These are phyloP conservation scores for Thalassiosira allenii DNA, from an alignment of 352 stramenopile genomes.

Conservation along the genomic window DNA sequence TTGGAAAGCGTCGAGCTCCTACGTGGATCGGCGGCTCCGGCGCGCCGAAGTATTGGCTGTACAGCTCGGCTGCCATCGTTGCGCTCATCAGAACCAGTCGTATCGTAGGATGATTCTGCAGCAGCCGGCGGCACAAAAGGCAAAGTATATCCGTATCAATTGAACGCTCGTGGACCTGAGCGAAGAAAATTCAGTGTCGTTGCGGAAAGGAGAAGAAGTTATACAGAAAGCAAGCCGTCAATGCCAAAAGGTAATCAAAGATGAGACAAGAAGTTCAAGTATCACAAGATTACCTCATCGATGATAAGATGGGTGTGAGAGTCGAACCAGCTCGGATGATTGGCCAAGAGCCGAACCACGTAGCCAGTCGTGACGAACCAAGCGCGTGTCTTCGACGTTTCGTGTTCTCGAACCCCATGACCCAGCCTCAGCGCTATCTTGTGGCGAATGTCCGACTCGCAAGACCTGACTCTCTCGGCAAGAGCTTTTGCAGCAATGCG, in stretches of 20 bases:
- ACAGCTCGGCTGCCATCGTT: constrained; percentile 93
- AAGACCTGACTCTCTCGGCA: constrained; percentile 86
- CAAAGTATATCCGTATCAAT: constrained; percentile 97
- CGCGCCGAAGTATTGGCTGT: constrained; percentile 85
- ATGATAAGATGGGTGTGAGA: constrained; percentile 95
- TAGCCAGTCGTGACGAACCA: constrained; percentile 98
- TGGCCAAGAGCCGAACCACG: constrained; percentile 93
- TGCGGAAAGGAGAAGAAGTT: too few species aligned
- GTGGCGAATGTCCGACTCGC: constrained; percentile 68
- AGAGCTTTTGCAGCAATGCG: constrained; percentile 95
- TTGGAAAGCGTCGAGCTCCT: constrained; percentile 83
- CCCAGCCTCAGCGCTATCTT: constrained; percentile 87
- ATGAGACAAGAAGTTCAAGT: neutral
- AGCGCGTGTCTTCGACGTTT: constrained; percentile 88
- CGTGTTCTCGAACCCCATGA: constrained; percentile 85
- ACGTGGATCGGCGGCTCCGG: constrained; percentile 83
- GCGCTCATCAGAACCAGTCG: constrained; percentile 96
- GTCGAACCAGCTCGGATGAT: constrained; percentile 90
- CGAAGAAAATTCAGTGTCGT: constrained; percentile 87
- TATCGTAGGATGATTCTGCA: constrained; percentile 70
- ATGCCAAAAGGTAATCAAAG: too few species aligned
- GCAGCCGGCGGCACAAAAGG: constrained; percentile 89
- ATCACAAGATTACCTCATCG: constrained; percentile 88
- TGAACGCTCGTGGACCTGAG: constrained; percentile 82
- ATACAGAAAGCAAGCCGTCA: too few species aligned